Evolutionary conservation across 1,284 basidiomycete genomes (phyloP).

Genomic region (Irpex sp.): DNA sequence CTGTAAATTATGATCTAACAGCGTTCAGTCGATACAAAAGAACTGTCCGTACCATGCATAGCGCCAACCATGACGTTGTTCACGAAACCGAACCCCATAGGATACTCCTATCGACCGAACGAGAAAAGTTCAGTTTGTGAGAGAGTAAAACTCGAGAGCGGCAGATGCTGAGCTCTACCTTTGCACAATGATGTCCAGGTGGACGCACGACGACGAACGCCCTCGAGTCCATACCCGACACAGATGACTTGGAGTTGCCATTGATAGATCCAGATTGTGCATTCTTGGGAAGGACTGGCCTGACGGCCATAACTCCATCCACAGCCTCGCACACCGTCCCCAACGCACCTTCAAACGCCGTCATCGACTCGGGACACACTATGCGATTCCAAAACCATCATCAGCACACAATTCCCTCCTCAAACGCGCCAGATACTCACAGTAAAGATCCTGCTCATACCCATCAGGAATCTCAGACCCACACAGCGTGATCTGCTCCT

Average conservation of each 20-base stretch:
- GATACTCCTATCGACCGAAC: constrained; percentile 43
- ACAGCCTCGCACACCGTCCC: constrained; percentile 84
- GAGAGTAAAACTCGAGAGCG: too few relatives aligned
- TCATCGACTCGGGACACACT: constrained; percentile 69
- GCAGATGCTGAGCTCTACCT: constrained; percentile 25
- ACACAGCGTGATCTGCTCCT: constrained; percentile 56
- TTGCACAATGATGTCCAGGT: constrained; percentile 89
- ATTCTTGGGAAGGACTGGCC: background rate
- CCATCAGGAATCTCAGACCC: constrained; percentile 76
- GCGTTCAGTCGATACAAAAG: background rate
- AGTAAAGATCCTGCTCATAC: constrained; percentile 75
- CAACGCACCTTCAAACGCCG: constrained; percentile 72
- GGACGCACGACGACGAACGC: constrained; percentile 85
- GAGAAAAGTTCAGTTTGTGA: background rate
- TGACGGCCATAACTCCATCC: constrained; percentile 43
- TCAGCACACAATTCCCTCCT: background rate
- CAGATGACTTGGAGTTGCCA: background rate
- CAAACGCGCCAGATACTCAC: constrained; percentile 29
- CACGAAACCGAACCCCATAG: constrained; percentile 90
- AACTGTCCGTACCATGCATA: constrained; percentile 64
- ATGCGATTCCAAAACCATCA: constrained; percentile 28
- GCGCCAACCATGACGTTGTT: constrained; percentile 92
- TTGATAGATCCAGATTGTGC: background rate
- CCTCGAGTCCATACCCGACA: constrained; percentile 24
- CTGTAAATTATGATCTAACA: background rate